Evolutionary conservation across 768 basidiomycete species (phyloP).

Genomic region (Podaxis rugospora): DNA sequence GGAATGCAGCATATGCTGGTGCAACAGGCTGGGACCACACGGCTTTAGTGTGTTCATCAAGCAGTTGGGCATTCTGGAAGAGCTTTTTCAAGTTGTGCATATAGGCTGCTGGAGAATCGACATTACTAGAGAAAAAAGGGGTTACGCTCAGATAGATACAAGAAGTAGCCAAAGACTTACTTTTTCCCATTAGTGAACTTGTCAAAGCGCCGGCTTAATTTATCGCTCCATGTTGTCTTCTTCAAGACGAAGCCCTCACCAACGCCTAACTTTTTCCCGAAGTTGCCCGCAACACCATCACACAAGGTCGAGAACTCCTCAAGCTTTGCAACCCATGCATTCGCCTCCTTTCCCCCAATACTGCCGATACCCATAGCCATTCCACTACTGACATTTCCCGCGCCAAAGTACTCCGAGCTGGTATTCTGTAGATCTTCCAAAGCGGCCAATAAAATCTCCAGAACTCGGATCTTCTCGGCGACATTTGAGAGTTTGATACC

Average conservation of each 20-base stretch:
- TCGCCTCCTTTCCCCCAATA: constrained; percentile 72
- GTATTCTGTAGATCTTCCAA: constrained; percentile 72
- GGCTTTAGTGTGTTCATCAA: constrained; percentile 84
- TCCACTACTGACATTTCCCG: constrained; percentile 73
- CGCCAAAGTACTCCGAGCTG: constrained; percentile 73
- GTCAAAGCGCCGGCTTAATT: constrained; percentile 70
- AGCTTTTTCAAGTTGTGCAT: constrained; percentile 72
- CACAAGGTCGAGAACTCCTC: constrained; percentile 80
- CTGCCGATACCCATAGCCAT: constrained; percentile 73
- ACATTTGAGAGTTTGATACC: constrained; percentile 81
- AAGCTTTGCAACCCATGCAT: constrained; percentile 70
- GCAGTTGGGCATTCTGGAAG: constrained; percentile 70
- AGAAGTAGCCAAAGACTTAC: constrained; percentile 35
- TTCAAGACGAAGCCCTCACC: constrained; percentile 84
- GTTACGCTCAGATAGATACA: constrained; percentile 13
- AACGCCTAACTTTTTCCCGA: constrained; percentile 85
- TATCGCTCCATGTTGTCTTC: constrained; percentile 77
- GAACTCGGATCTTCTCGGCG: constrained; percentile 81
- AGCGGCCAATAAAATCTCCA: constrained; percentile 73
- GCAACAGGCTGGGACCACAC: constrained; percentile 59
- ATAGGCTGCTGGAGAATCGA: constrained; percentile 86
- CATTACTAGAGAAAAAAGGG: constrained; percentile 36
- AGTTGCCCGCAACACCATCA: constrained; percentile 74
- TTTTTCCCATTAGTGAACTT: constrained; percentile 89
- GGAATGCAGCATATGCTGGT: constrained; percentile 70